Base-by-base conservation (phyloP, 2,329 filamentous ascomycete genomes). In the Fusarium chaquense region DNA sequence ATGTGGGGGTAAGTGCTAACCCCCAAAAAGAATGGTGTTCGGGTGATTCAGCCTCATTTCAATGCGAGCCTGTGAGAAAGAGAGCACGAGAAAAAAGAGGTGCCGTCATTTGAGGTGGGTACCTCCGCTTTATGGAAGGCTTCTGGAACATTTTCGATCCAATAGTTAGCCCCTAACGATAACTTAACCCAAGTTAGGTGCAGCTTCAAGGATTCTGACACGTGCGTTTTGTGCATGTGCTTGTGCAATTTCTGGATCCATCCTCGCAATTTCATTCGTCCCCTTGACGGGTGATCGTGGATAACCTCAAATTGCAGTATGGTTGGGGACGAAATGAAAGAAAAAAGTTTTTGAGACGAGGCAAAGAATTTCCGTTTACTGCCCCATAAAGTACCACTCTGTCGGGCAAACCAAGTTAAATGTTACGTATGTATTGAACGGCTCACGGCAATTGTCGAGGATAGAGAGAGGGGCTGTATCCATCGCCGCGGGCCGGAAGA, bases 11-110 rank as follows among this genome's bases (percentile, higher is more conserved):
- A 40, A 46, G 47, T 52, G 58, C 58, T 54, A 75, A 62, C 52
- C 69, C 62, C 36, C 58, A 64, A 60, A 15, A 20, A 68, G 71
- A 51, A 67, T 56, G 58, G 65, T 36, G 32, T 18, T 65, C 52
- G 62, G 50, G 62, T 54, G 56, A 43, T 73, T 73, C 64, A 74
- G 72, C 72, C 72, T 74, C 72, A 70, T 72, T 67, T 69, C 62
- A 60, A 46, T 32, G 11, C 41, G 47, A 55, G 20, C 41, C 47
- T 38, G 22, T 51, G 47, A 40, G 47, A 40, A 40, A 12, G 33
- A 36, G 43, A 30, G 35, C 9, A 40, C 9, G 41, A 63, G 38
- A 38, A 63, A 30, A 24, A 54, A 51, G 61, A 43, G 45, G 67
- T 73, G 70, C 70, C 67, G 67, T 72, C 70, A 71, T 64, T 57